A percentile compares a stretch with the other conserved stretches of the same genome.
Evolutionary conservation across 345 rosid species (phyloP).

Genomic region (Orychophragmus violaceus): DNA sequence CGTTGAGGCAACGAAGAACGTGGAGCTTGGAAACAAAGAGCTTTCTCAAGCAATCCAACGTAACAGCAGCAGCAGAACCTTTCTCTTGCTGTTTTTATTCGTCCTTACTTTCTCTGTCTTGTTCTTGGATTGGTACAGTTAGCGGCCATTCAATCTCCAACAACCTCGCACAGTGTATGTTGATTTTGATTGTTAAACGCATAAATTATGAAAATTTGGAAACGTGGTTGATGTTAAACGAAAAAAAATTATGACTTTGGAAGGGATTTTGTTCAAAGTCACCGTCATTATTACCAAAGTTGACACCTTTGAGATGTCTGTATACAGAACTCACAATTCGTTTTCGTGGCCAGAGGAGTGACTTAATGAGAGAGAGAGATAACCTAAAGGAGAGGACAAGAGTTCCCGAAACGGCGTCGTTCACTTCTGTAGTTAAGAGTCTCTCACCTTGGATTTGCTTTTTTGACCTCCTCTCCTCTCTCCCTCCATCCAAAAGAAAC

Average conservation of each 20-base stretch:
- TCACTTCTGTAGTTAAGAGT: not conserved
- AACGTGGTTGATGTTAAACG: not conserved
- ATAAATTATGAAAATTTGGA: not conserved
- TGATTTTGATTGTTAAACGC: not conserved
- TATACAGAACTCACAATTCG: constrained; percentile 1
- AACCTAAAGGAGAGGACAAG: constrained; percentile 12
- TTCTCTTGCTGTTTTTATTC: constrained; percentile 72
- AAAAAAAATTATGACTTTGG: not conserved
- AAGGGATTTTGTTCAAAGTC: not conserved
- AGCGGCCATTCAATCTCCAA: constrained; percentile 9
- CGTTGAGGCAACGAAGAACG: constrained; percentile 83
- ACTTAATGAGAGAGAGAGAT: not conserved
- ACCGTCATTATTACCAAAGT: constrained; percentile 11
- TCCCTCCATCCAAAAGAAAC: constrained; percentile 9
- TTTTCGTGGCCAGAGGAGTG: constrained; percentile 3
- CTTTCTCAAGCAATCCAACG: constrained; percentile 72
- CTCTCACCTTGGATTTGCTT: constrained; percentile 19
- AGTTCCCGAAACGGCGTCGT: constrained; percentile 14
- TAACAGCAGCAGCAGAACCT: constrained; percentile 87
- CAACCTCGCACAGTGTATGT: constrained; percentile 17
- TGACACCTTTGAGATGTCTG: constrained; percentile 26
- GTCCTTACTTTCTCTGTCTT: constrained; percentile 81
- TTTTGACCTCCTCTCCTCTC: constrained; percentile 19
- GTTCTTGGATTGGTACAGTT: constrained; percentile 92
- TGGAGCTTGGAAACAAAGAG: constrained; percentile 83